phyloP scores from a whole-genome alignment of 1,284 basidiomycete species.

The Bothia castanella region DNA sequence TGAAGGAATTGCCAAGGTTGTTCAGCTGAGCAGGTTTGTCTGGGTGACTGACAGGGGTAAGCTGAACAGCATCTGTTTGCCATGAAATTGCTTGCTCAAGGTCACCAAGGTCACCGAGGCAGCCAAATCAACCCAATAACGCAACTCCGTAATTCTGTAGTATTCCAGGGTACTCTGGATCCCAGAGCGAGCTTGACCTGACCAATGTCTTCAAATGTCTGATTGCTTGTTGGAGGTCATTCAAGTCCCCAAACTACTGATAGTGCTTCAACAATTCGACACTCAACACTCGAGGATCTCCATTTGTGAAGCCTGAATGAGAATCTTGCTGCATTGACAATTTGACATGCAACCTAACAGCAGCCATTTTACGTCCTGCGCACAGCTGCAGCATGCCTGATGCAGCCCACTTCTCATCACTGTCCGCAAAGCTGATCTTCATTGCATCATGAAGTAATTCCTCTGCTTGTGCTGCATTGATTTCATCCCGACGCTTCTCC shows the following conservation, averaged over 20 bases:
- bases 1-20: constrained; percentile 6
- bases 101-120: constrained; percentile 1
- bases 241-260: background rate
- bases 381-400: constrained; percentile 1
- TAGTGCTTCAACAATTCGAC: background rate
- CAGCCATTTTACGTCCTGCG: background rate
- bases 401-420: background rate
- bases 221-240: constrained; percentile 8
- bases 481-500: background rate
- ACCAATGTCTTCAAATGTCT: background rate
- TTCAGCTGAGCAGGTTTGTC: background rate
- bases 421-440: background rate
- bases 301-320: background rate
- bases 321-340: background rate
- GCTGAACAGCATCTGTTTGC: background rate
- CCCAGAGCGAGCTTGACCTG: background rate
- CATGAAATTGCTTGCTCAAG: constrained; percentile 7
- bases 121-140: background rate
- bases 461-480: background rate
- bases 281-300: background rate
- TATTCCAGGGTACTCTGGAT: background rate
- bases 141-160: constrained; percentile 1
- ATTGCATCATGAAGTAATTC: background rate
- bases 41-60: background rate
- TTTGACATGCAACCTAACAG: background rate